Percentiles rank a stretch among this genome's conserved stretches.
Conservation (phyloP, 2,329 filamentous ascomycete species). For the Talaromyces pinophilus region DNA sequence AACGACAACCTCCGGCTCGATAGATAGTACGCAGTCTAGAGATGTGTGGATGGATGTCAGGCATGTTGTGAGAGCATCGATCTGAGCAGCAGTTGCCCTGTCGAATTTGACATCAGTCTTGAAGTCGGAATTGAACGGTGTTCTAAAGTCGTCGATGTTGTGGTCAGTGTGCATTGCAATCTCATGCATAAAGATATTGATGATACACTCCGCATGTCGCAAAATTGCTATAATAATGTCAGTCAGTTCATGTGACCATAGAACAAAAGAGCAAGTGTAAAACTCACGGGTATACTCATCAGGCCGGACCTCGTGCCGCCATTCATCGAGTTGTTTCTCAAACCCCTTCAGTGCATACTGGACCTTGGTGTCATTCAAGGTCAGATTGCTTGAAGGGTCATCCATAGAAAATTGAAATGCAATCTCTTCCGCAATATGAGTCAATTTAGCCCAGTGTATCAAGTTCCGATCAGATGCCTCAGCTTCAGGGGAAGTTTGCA, state of each 20-base stretch:
- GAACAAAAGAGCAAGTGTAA: not conserved
- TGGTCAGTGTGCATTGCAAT: slow-evolving; percentile 68
- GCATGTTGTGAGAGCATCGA: slow-evolving; percentile 67
- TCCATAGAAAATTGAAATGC: slow-evolving; percentile 67
- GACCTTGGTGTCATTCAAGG: slow-evolving; percentile 63
- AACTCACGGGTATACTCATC: slow-evolving; percentile 59
- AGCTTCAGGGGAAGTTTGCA: slow-evolving; percentile 59
- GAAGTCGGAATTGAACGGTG: slow-evolving; percentile 44
- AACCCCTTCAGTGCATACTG: slow-evolving; percentile 67
- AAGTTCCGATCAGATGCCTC: slow-evolving; percentile 58
- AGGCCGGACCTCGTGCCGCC: slow-evolving; percentile 56
- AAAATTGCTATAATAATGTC: slow-evolving; percentile 55
- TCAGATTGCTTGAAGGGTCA: slow-evolving; percentile 56
- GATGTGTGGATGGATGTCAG: slow-evolving; percentile 66
- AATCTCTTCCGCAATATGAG: slow-evolving; percentile 68
- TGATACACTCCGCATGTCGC: slow-evolving; percentile 62
- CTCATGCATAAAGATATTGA: slow-evolving; percentile 75
- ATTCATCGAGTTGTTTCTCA: slow-evolving; percentile 64
- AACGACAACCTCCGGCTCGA: slow-evolving; percentile 61
- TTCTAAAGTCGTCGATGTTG: slow-evolving; percentile 54
- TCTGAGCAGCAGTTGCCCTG: slow-evolving; percentile 58
- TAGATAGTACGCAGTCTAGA: slow-evolving; percentile 64
- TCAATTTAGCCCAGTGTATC: slow-evolving; percentile 60
- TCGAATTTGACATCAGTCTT: slow-evolving; percentile 31
- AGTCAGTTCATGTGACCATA: not conserved